Conservation (phyloP, 1,284 basidiomycete genomes). For the Cutaneotrichosporon arboriforme region DNA sequence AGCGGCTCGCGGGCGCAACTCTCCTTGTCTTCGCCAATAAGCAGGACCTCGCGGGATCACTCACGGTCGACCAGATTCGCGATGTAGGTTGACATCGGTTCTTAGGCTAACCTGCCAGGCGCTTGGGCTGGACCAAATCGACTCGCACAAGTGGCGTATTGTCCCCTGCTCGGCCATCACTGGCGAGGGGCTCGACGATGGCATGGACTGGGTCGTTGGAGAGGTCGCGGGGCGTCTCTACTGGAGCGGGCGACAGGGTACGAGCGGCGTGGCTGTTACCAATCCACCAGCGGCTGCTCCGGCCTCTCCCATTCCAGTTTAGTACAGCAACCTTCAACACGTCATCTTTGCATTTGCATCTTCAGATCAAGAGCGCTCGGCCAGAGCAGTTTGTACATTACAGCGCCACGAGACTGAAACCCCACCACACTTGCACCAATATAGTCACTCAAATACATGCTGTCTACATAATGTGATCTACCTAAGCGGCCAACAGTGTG, state of each 20-base stretch:
- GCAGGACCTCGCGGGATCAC: constrained; percentile 85
- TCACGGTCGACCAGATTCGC: constrained; percentile 75
- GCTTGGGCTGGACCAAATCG: constrained; percentile 68
- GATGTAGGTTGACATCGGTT: constrained; percentile 56
- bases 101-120: constrained; percentile 52
- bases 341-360: too few relatives aligned
- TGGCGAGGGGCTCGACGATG: constrained; percentile 74
- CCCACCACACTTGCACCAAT: too few relatives aligned
- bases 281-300: too few relatives aligned
- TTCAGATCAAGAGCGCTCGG: too few relatives aligned
- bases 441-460: too few relatives aligned
- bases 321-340: too few relatives aligned
- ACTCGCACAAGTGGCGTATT: constrained; percentile 84
- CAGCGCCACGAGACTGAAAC: too few relatives aligned
- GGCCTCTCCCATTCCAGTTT: too few relatives aligned
- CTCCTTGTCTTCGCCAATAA: constrained; percentile 98
- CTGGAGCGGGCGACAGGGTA: constrained; percentile 29
- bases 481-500: too few relatives aligned
- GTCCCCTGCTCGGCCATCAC: constrained; percentile 88
- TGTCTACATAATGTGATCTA: too few relatives aligned
- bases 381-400: too few relatives aligned
- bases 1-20: constrained; percentile 90
- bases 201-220: constrained; percentile 89
- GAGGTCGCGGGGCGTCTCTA: constrained; percentile 70
- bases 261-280: too few relatives aligned